These are phyloP conservation scores for Stagonosporopsis cucurbitacearum DNA, from an alignment of 2,329 filamentous ascomycete genomes.

Conservation along the genomic window DNA sequence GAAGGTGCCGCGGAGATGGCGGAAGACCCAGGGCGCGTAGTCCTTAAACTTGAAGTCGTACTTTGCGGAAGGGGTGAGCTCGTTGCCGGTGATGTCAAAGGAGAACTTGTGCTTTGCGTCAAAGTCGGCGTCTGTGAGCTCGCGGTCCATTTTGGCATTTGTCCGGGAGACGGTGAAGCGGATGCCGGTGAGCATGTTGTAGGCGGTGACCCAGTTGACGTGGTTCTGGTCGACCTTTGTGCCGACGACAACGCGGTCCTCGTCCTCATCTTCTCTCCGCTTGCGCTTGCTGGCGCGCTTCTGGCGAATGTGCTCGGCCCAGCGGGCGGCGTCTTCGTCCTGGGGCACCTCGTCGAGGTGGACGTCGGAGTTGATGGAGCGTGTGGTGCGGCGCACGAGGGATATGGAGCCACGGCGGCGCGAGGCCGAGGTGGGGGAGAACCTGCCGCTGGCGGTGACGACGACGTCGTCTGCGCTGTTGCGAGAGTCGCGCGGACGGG, in stretches of 20 bases:
- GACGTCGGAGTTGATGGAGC: conserved; percentile 83
- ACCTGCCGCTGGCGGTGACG: conserved; percentile 76
- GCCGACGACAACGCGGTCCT: conserved; percentile 86
- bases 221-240: conserved; percentile 98
- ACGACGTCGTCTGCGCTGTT: conserved; percentile 62
- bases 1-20: conserved; percentile 85
- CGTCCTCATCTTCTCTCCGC: conserved; percentile 87
- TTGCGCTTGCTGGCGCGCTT: conserved; percentile 88
- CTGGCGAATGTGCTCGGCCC: conserved; percentile 91
- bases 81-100: conserved; percentile 97
- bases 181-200: conserved; percentile 99
- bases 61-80: conserved; percentile 95
- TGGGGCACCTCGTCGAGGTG: conserved; percentile 82
- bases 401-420: conserved; percentile 82
- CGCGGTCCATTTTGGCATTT: conserved; percentile 93
- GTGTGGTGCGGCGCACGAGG: conserved; percentile 78
- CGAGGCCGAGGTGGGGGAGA: conserved; percentile 72
- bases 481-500: conserved; percentile 71
- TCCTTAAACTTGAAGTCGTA: conserved; percentile 99
- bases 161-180: conserved; percentile 95
- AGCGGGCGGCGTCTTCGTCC: conserved; percentile 89
- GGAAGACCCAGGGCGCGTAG: conserved; percentile 99
- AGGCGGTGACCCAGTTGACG: conserved; percentile 95
- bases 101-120: conserved; percentile 95
- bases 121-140: conserved; percentile 90